Base-by-base conservation (phyloP, 2,329 filamentous ascomycete species). In the Hysterium pulicare region DNA sequence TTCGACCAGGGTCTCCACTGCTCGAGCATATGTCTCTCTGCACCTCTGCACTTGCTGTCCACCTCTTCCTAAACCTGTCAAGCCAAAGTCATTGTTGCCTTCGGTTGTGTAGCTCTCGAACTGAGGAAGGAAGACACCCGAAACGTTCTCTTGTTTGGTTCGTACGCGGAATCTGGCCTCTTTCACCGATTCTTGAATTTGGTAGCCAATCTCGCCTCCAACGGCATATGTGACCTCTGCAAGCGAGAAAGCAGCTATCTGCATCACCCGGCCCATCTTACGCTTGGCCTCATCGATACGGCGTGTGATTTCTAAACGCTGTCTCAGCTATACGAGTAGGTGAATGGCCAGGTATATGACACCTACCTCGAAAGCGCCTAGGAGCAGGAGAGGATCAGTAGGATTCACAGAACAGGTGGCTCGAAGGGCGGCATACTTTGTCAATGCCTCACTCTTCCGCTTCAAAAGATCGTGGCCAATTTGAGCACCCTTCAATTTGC, bases 211-310 rank as follows among this genome's bases (percentile, higher is more conserved):
- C 61, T 95, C 64, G 59, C 91, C 90, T 49, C 93, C 93, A 21
- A 96, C 90, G 20, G 93, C 93, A 62, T 98, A 98, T 37, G 90
- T 95, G 43, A 98, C 93, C 73, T 97, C 93, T 46, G 93, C 93
- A 15, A 98, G 79, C 33, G 91, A 97, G 72, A 98, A 97, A 34
- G 93, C 90, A 31, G 93, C 93, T 62, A 98, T 95, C 70, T 97
- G 91, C 93, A 98, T 98, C 28, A 98, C 93, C 24, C 91, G 82
- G 44, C 93, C 93, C 91, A 98, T 98, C 76, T 98, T 98, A 58
- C 90, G 87, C 72, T 98, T 98, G 32, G 93, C 93, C 70, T 98
- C 93, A 73, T 98, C 91, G 70, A 98, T 98, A 62, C 93, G 86
- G 67, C 84, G 83, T 38, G 93, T 96, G 61, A 98, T 98, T 61